These are phyloP conservation scores for Fraxinus sp. DNA, from an alignment of 305 asterid genomes.

Conservation along the genomic window DNA sequence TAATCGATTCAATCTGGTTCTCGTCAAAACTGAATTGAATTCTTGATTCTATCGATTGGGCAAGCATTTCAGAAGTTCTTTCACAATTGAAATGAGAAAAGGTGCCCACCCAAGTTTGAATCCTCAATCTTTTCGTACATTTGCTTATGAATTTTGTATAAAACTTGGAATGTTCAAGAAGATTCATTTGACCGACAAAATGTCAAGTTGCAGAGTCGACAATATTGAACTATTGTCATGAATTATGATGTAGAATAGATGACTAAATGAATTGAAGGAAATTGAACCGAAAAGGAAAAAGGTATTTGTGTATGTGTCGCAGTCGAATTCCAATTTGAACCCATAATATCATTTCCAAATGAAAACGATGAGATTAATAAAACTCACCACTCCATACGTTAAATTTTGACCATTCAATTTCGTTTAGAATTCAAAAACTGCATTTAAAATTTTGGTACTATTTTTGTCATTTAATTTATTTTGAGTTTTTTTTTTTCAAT, in stretches of 20 bases:
- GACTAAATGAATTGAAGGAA: no score
- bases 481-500: no score
- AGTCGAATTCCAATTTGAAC: neutral
- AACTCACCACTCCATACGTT: neutral
- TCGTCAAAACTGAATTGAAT: neutral
- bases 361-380: neutral
- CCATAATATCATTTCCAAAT: no score
- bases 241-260: neutral
- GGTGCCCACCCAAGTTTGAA: neutral
- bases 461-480: no score
- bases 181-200: neutral
- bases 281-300: neutral
- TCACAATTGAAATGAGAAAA: neutral
- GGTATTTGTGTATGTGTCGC: neutral
- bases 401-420: neutral
- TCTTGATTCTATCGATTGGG: neutral
- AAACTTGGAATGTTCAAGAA: neutral
- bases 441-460: neutral
- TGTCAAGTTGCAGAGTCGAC: neutral
- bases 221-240: neutral
- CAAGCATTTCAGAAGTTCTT: neutral
- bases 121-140: neutral
- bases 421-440: neutral
- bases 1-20: neutral
- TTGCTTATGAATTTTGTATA: neutral